Evolutionary conservation across 768 basidiomycete species (phyloP), one percentile per base, ranked within the genome.

Genomic region (Tephrocybe sp.): DNA sequence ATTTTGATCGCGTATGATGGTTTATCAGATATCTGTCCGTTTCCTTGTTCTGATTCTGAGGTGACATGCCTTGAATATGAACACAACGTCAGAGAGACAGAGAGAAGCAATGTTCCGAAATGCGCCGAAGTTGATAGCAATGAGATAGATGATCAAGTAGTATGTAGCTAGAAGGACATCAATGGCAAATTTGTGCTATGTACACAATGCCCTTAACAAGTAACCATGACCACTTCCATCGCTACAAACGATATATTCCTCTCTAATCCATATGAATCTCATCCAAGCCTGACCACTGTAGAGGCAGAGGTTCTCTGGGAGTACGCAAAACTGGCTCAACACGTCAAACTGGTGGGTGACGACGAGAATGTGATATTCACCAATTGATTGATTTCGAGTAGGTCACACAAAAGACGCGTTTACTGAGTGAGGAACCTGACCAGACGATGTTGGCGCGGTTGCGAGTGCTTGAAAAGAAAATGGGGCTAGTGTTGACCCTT

Each of bases 401-500:
- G 91, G 66, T 90, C 46, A 77, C 84, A 11, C 68, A 73, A 36
- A 78, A 82, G 65, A 85, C 91, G n/a, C 84, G 82, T 56, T 69
- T 71, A 34, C 75, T 96, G 53, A 78, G 83, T 47, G 82, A 87
- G 52, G 76, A 82, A 43, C 93, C 93, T 1, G 91, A 97, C 63
- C 80, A 88, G 54, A 72, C 75, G 45, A 77, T 98, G 62, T 72
- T 98, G 26, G 75, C 78, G 45, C 84, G 87, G 45, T 70, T 99
- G 23, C 77, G 94, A 33, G 75, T 82, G 5, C 72, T 99, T 40
- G 96, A 98, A 64, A 83, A 88, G 67, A 96, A 97, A 68, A 93
- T 99, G 88, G 92, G 90, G 7, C 76, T 99, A 48, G 94, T 98
- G 0, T 70, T 98, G 66, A 98, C 95, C 0, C 70, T 99, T 68